A percentile compares a stretch with the other conserved stretches of the same genome.
Conservation (phyloP, 164 flowering plant genomes). For the Stephania cephalantha region DNA sequence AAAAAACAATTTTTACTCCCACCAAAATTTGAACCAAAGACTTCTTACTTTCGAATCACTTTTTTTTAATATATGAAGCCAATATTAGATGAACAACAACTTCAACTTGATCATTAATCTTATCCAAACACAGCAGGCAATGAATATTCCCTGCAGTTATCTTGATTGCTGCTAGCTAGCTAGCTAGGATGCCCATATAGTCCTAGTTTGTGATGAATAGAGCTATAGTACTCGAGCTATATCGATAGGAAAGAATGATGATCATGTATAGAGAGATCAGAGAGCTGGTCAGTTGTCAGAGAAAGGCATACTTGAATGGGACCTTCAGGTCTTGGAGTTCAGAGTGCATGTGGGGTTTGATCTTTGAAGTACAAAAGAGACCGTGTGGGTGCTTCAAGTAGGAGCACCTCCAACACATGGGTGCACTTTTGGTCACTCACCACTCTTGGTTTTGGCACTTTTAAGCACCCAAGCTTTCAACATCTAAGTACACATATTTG, state of each 20-base stretch:
- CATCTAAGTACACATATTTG: neutral
- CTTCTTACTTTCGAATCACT: no score
- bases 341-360: neutral
- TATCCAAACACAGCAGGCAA: neutral
- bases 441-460: neutral
- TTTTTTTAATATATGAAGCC: no score
- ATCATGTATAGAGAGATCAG: no score
- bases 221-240: neutral
- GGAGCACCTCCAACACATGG: neutral
- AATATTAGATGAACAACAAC: neutral
- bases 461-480: neutral
- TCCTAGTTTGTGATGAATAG: constrained; percentile 1
- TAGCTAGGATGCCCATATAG: neutral
- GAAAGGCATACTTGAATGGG: neutral
- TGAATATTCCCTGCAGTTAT: neutral
- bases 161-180: no score
- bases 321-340: neutral
- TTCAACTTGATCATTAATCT: neutral
- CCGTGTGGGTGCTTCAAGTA: neutral
- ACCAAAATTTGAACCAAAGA: no score
- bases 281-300: no score
- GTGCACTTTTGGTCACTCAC: neutral
- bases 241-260: neutral
- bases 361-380: neutral
- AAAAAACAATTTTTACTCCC: no score